Percentiles rank a stretch among this genome's conserved stretches.
Evolutionary conservation across 805 yeast genomes (phyloP).

Genomic region (Myxozyma geophila): DNA sequence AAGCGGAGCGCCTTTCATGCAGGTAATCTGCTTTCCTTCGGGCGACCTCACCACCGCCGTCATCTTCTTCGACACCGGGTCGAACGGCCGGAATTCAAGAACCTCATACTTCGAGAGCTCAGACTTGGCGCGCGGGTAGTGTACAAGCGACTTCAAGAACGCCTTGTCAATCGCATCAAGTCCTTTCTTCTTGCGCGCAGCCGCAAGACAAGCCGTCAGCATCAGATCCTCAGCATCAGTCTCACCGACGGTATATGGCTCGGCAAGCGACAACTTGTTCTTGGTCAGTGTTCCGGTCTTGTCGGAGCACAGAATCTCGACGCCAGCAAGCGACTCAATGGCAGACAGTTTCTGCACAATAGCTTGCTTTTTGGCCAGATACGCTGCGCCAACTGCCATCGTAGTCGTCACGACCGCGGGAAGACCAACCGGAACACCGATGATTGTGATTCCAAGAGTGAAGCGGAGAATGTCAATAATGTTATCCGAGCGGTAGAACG

Average conservation of each 20-base stretch:
- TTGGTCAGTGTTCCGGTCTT: constrained; percentile 97
- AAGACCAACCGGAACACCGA: constrained; percentile 98
- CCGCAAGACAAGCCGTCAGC: constrained; percentile 97
- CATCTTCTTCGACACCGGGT: constrained; percentile 96
- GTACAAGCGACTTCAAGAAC: constrained; percentile 84
- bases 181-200: constrained; percentile 97
- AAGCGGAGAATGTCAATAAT: constrained; percentile 88
- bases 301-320: constrained; percentile 94
- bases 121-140: constrained; percentile 88
- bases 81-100: constrained; percentile 93
- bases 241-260: constrained; percentile 95
- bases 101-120: constrained; percentile 93
- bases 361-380: constrained; percentile 94
- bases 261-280: constrained; percentile 92
- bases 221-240: constrained; percentile 90
- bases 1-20: constrained; percentile 98
- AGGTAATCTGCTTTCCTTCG: constrained; percentile 89
- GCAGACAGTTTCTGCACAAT: constrained; percentile 96
- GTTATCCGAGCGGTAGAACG: constrained; percentile 88
- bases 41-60: constrained; percentile 93
- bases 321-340: constrained; percentile 95
- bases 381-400: constrained; percentile 99
- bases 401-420: constrained; percentile 98
- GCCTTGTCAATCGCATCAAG: constrained; percentile 96
- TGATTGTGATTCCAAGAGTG: constrained; percentile 93